phyloP scores from a whole-genome alignment of 495 filamentous ascomycete species.

The Pyrenula aspistea region DNA sequence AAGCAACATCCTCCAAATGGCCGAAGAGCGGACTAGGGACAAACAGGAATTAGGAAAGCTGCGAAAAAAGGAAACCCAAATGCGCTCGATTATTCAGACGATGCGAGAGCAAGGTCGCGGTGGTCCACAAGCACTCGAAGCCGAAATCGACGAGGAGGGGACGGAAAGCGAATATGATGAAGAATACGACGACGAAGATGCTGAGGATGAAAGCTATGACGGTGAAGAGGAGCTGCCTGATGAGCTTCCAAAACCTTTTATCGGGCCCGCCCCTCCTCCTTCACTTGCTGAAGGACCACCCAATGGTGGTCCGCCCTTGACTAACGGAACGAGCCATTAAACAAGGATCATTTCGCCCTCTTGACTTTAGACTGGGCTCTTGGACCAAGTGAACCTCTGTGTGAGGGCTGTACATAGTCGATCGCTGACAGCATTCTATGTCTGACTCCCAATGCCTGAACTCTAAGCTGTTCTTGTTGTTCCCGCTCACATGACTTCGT shows the following conservation, averaged over 20 bases:
- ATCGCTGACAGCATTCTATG: no score
- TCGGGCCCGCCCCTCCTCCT: constrained; percentile 44
- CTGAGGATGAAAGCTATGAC: constrained; percentile 62
- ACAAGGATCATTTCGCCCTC: no score
- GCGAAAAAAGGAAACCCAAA: constrained; percentile 80
- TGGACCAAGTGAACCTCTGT: no score
- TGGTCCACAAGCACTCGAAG: constrained; percentile 39
- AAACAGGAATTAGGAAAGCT: constrained; percentile 69
- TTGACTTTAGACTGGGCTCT: no score
- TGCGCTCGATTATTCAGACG: constrained; percentile 83
- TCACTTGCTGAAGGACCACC: constrained; percentile 32
- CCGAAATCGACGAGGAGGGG: constrained; percentile 54
- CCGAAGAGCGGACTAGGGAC: constrained; percentile 78
- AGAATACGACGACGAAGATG: constrained; percentile 59
- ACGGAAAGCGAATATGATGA: constrained; percentile 56
- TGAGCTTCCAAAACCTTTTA: constrained; percentile 37
- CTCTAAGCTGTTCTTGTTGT: no score
- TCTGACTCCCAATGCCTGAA: no score
- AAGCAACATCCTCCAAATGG: constrained; percentile 94
- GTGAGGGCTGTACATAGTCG: no score
- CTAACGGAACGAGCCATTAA: constrained; percentile 29
- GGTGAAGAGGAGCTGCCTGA: constrained; percentile 56
- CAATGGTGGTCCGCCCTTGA: constrained; percentile 29
- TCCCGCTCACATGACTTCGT: no score
- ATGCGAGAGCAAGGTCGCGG: constrained; percentile 88